Evolutionary conservation across 2,329 filamentous ascomycete species (phyloP).

Genomic region (Aspergillus pseudoviridinutans): DNA sequence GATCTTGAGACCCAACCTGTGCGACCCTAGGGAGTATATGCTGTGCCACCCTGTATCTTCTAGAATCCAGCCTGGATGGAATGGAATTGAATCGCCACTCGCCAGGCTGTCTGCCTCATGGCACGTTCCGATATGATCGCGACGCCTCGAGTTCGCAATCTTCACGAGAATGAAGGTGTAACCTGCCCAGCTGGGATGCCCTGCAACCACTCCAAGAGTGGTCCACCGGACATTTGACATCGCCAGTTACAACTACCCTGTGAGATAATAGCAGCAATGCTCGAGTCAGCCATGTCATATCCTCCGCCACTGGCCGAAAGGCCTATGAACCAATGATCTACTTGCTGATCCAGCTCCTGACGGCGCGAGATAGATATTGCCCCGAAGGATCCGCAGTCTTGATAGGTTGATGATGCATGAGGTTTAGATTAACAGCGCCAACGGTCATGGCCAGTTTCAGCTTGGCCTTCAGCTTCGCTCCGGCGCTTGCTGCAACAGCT

Average conservation of each 20-base stretch:
- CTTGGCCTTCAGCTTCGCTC: background rate
- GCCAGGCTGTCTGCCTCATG: background rate
- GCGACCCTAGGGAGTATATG: background rate
- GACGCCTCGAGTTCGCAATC: background rate
- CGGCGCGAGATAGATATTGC: background rate
- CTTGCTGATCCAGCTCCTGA: background rate
- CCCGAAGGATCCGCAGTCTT: background rate
- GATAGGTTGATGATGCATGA: background rate
- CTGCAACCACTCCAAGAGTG: background rate
- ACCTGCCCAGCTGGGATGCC: background rate
- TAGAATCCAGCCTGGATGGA: background rate
- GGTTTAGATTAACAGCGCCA: background rate
- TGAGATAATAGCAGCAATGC: background rate
- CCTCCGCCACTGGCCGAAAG: background rate
- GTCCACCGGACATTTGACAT: background rate
- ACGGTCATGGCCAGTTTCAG: background rate
- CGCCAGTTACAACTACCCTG: background rate
- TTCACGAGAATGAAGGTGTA: background rate
- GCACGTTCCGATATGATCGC: background rate
- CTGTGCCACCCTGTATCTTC: background rate
- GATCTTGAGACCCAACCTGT: background rate
- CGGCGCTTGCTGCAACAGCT: background rate
- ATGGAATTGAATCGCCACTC: too few relatives aligned
- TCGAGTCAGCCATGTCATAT: background rate
- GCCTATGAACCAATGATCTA: background rate